Conservation (phyloP, 2,329 filamentous ascomycete species). For the Sclerotiophoma versabilis region DNA sequence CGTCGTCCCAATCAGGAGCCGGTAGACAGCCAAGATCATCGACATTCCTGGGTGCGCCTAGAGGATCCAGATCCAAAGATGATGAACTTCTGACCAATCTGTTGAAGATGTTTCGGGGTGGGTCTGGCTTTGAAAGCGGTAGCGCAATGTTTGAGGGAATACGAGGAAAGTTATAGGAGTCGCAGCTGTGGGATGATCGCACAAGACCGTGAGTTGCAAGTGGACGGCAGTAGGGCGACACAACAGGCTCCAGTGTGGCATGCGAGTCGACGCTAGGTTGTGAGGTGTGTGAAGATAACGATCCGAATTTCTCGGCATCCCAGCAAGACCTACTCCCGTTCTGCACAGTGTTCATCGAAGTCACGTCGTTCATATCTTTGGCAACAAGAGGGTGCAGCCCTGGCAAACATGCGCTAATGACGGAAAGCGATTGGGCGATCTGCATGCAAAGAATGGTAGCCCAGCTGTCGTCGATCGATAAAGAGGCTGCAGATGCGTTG, state of each 20-base stretch:
- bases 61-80: conserved; percentile 17
- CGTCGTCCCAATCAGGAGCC: conserved; percentile 9
- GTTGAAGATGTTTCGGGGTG: conserved; percentile 36
- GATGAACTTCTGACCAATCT: conserved; percentile 16
- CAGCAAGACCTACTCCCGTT: neutral
- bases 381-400: conserved; percentile 21
- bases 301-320: conserved; percentile 3
- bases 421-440: conserved; percentile 38
- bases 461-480: conserved; percentile 31
- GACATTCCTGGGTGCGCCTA: conserved; percentile 25
- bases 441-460: conserved; percentile 31
- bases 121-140: conserved; percentile 17
- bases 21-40: conserved; percentile 25
- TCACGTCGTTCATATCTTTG: conserved; percentile 10
- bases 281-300: neutral
- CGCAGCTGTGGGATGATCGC: conserved; percentile 27
- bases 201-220: conserved; percentile 40
- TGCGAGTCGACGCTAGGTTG: neutral
- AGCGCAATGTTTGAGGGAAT: conserved; percentile 27
- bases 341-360: neutral
- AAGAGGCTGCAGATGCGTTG: conserved; percentile 20
- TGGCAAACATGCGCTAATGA: conserved; percentile 40
- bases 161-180: conserved; percentile 27
- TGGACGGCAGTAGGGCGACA: conserved; percentile 33
- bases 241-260: neutral